Percentiles rank a stretch among this genome's conserved stretches.
These are phyloP conservation scores for Trichoderma sp. DNA, from an alignment of 2,329 filamentous ascomycete species.

Conservation along the genomic window DNA sequence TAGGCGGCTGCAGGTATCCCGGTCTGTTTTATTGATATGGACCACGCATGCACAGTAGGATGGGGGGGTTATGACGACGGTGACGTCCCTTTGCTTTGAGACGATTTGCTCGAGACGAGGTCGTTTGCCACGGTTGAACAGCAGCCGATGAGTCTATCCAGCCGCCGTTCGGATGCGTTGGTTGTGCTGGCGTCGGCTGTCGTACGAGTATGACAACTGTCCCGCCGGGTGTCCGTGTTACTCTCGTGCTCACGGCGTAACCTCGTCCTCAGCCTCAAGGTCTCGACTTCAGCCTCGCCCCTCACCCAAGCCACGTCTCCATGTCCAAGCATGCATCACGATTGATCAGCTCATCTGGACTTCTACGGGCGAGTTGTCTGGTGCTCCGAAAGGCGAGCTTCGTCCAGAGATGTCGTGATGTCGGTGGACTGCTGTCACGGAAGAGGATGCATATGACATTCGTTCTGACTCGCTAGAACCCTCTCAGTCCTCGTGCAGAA, in stretches of 20 bases:
- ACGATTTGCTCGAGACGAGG: slow-evolving; percentile 5
- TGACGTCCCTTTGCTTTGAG: neutral
- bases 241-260: neutral
- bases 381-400: no score
- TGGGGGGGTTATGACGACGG: slow-evolving; percentile 8
- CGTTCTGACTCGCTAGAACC: no score
- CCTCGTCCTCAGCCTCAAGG: neutral
- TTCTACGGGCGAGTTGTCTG: no score
- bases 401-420: no score
- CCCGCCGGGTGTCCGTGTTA: neutral
- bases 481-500: no score
- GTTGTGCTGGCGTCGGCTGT: neutral
- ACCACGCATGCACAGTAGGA: slow-evolving; percentile 14
- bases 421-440: no score
- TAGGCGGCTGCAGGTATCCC: slow-evolving; percentile 15
- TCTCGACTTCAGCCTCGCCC: neutral
- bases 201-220: neutral
- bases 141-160: neutral
- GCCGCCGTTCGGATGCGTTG: neutral
- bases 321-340: neutral
- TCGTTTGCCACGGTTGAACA: neutral
- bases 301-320: neutral
- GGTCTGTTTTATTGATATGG: neutral
- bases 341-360: neutral
- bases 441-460: no score